Evolutionary conservation across 305 asterid species (phyloP), one percentile per base, ranked within the genome.

Genomic region (Fraxinus greggii): DNA sequence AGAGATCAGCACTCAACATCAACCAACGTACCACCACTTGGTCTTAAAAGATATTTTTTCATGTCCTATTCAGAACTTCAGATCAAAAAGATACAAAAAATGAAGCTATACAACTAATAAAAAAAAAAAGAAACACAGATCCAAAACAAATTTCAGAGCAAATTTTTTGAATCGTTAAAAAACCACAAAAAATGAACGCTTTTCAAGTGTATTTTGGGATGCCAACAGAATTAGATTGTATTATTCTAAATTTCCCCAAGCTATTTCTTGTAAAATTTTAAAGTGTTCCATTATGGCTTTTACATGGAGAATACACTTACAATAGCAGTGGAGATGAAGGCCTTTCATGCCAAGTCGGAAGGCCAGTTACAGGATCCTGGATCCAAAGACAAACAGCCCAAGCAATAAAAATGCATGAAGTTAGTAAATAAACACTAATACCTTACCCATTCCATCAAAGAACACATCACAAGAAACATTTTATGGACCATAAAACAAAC

Each of bases 321-420:
- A 95, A 79, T 78, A 95, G 86, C 86, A 92, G 77, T 81, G 99
- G 95, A 80, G 97, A 91, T n/a, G 92, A 84, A 87, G 94, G 93
- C 84, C 97, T 87, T 80, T 94, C 97, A 82, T 95, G 95, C 94
- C 95, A 94, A 83, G 93, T 82, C 79, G 99, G 99, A 81, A 92
- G 94, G 80, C 90, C 96, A 51, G 99, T 95, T 82, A 94, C 94
- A 78, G 98, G 98, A 90, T 95, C 99, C 99, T 95, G 97, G 78
- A 79, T 78, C 75, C 85, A 72, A 81, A 83, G 83, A 81, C 83
- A 84, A 87, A 80, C 81, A 87, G 80, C 79, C 76, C 69, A 87
- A 59, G 77, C 31, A 73, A 78, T 48, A 73, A 77, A 75, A 38
- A 70, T 40, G 70, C 65, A 69, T 80, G 33, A 82, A 42, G 65